Base-by-base conservation (phyloP, 2,329 filamentous ascomycete species). In the Penicillium sp. region DNA sequence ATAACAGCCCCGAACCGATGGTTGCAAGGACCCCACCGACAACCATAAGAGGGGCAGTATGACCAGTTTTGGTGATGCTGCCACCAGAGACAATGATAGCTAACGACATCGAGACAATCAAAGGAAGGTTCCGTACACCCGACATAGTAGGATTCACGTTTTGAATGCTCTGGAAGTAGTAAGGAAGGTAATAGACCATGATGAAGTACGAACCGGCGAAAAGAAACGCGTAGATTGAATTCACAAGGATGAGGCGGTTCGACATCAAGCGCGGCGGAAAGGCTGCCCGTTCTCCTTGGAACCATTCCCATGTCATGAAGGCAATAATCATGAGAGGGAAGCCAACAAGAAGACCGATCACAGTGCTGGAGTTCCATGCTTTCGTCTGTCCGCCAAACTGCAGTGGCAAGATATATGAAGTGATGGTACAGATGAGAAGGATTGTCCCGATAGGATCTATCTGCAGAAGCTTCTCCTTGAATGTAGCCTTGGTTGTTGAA, bases 321-420 rank as follows among this genome's bases (percentile, higher is more conserved):
- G 68, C 59, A 23, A 73, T 59, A 2, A 68, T 7, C 40, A 80
- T 64, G 2, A 78, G n/a, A 17, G 61, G 73, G 46, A 77, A 80
- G 19, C 77, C 76, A 41, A 81, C 71, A 5, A 84, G 68, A 0
- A 72, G 64, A 2, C 78, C 80, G 48, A 83, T 78, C 15, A 84
- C 78, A 6, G 66, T 66, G n/a, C 70, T 62, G 31, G 58, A 64
- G 19, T 62, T 65, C 78, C 78, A 80, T 1, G 72, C 15, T 29
- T 76, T 71, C 0, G 68, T 67, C 1, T 65, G 58, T 15, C 76
- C 77, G 2, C 78, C 80, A 66, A 75, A 81, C 59, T 83, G 78
- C 17, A 77, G 62, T 7, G 70, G 40, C 40, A 42, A 23, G 21
- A 42, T 42, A 9, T 42, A 42, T 42, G 40, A 42, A 23, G 9